A percentile compares a stretch with the other conserved stretches of the same genome.
phyloP scores from a whole-genome alignment of 1,284 basidiomycete genomes.

The Inonotus hispidus region DNA sequence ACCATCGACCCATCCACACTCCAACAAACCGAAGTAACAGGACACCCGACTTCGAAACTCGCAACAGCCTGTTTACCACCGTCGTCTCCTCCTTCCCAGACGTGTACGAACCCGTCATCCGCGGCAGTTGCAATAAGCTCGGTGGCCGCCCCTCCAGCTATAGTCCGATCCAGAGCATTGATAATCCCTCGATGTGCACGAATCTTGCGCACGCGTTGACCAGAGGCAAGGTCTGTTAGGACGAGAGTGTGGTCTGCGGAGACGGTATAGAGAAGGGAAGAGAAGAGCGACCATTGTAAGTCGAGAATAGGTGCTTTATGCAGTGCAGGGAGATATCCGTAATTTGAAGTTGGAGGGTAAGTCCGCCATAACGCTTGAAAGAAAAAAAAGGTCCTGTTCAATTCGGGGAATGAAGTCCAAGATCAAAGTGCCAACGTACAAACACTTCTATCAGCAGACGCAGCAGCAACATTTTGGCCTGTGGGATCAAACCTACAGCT shows the following conservation, averaged over 20 bases:
- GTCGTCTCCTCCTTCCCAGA: constrained; percentile 82
- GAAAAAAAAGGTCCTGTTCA: constrained; percentile 10
- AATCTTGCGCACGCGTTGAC: constrained; percentile 68
- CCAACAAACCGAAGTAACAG: constrained; percentile 91
- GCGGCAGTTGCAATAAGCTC: constrained; percentile 82
- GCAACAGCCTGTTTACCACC: constrained; percentile 73
- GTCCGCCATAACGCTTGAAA: constrained; percentile 70
- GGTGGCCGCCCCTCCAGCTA: constrained; percentile 73
- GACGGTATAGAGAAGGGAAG: constrained; percentile 69
- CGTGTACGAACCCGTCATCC: constrained; percentile 83
- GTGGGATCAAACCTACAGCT: constrained; percentile 78
- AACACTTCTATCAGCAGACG: constrained; percentile 73
- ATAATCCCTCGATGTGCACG: constrained; percentile 85
- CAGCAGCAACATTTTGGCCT: constrained; percentile 78
- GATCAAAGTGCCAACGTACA: constrained; percentile 43
- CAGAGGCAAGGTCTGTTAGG: constrained; percentile 72
- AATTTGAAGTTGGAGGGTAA: constrained; percentile 78
- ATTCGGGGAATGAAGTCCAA: neutral
- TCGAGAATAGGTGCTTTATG: constrained; percentile 78
- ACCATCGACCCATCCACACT: constrained; percentile 81
- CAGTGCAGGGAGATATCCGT: constrained; percentile 65
- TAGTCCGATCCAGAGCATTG: constrained; percentile 80
- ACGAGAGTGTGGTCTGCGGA: constrained; percentile 79
- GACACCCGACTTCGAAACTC: constrained; percentile 79
- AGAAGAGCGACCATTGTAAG: constrained; percentile 74